Evolutionary conservation across 2,329 filamentous ascomycete species (phyloP), one percentile per base, ranked within the genome.

Genomic region (Microcera coccophila): DNA sequence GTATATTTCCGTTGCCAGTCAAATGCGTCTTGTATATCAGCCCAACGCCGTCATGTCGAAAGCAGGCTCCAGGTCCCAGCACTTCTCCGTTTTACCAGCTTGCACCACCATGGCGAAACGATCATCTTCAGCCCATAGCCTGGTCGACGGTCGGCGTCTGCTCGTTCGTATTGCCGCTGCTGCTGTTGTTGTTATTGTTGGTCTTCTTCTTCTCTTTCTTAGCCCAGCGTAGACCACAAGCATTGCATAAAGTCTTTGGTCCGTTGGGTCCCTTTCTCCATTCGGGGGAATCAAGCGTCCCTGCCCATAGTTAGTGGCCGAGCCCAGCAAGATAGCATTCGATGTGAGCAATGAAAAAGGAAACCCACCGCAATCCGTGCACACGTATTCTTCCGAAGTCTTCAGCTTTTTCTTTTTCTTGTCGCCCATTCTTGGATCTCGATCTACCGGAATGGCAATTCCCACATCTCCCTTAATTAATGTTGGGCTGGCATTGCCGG

Each of bases 191-290:
- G 26, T 41, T 18, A 33, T 39, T 46, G 16, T 45, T 62, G 43
- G 58, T 61, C 34, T 61, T 66, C 61, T 89, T 91, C 74, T 93
- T 93, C 62, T 93, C 87, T 61, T 87, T 90, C 78, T 87, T 82
- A 14, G 82, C 81, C 82, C 82, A 85, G 39, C 82, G 73, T 21
- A 85, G 69, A 28, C 91, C 91, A 62, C 91, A 97, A 7, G 91
- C 91, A 69, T 97, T 97, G 67, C 91, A 97, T 11, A 97, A 71
- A 8, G 91, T 96, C 67, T 97, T 96, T 1, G 90, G 90, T 2
- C 91, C 91, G 49, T 81, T 88, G 0, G 91, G 91, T 0, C 91
- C 91, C 65, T 95, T 96, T 49, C 91, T 78, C 91, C 91, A 97
- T 71, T 97, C 91, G 0, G 91, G 91, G 14, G 88, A 95, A 61